Base-by-base conservation (phyloP, 83 land plant genomes). In the Isoetes engelmannii region DNA sequence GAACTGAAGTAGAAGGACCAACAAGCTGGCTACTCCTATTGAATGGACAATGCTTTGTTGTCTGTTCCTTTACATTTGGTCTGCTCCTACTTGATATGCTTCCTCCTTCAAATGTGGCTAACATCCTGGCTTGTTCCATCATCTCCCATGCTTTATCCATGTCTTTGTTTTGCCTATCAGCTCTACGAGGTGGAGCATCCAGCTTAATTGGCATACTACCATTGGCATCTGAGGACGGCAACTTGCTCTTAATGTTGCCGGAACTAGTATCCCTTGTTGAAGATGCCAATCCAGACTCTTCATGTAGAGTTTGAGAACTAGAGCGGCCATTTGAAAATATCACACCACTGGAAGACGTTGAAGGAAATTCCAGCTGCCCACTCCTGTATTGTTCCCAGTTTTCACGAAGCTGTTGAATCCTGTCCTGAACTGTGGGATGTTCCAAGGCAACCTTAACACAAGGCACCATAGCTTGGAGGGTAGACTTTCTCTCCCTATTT, bases 171-270 rank as follows among this genome's bases (percentile, higher is more conserved):
- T 21, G 47, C 43, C 45, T 5, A 37, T 62, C n/a, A 37, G 44
- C 37, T 8, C 41, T 12, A 5, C n/a, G 3, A 37, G 44, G 42
- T 18, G 65, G 45, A 5, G 41, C 44, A 18, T 6, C 65, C 7
- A 37, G 9, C 4, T 50, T 7, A 28, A 6, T 54, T 51, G 28
- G 4, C 19, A 50, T 45, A 20, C 41, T 51, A 67, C 51, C 86
- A 19, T 78, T 77, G 10, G 72, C 67, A 67, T 73, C 79, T 58
- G 80, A 71, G 21, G 57, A 42, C 37, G 79, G 84, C 28, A 51
- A 15, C 1, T 12, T 51, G 54, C 54, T n/a, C 37, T 28, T 28
- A 2, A 28, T 28, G 2, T 28, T 28, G 37, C 37, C 1, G 2
- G 37, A 28, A 28, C 37, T 28, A 28, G 2, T 0, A 28, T 28